Base-by-base conservation (phyloP, 257 asterid genomes). In the Ehretia macrophylla region DNA sequence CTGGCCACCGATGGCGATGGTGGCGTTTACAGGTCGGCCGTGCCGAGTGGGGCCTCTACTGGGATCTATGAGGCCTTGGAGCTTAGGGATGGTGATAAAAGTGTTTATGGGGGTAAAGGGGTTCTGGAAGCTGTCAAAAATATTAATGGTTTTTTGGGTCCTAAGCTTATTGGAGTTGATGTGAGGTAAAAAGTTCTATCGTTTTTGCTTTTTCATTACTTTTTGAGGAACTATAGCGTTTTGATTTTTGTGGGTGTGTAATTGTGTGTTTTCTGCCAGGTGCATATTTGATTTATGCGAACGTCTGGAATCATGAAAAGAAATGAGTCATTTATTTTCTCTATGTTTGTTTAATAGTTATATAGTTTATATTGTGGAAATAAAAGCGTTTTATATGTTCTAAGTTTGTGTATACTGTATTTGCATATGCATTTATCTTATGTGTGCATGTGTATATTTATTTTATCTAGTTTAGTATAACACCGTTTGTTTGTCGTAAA, bases 21-120 rank as follows among this genome's bases (percentile, higher is more conserved):
- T 45, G 64, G 79, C 48, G 77, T 92, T 8, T 86, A 78, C 39
- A 84, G 99, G 46, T 92, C 99, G 55, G 99, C 99, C 22, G 99
- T 92, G 39, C 99, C 99, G 12, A 92, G 99, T 72, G 99, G 97
- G 17, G 99, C 99, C 58, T 88, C 99, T 42, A 92, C 99, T 19
- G 99, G 99, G 81, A 88, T 92, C 75, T 92, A 92, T 61, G 97
- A 92, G 84, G 96, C 99, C 1, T 76, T 92, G 38, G 97, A 92
- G 85, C 86, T 92, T 47, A 86, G 97, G 75, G 99, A 93, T 64
- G 96, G 90, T 10, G 96, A 93, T 64, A 83, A 85, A 75, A 65
- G 67, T 51, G 90, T 86, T 5, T 93, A 82, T 67, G 99, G 97
- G 13, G 99, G 97, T 46, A 93, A 93, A 75, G 96, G 99, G 3